Evolutionary conservation across 192 early-diverging fungal species (phyloP).

Genomic region (Coemansia sp.): DNA sequence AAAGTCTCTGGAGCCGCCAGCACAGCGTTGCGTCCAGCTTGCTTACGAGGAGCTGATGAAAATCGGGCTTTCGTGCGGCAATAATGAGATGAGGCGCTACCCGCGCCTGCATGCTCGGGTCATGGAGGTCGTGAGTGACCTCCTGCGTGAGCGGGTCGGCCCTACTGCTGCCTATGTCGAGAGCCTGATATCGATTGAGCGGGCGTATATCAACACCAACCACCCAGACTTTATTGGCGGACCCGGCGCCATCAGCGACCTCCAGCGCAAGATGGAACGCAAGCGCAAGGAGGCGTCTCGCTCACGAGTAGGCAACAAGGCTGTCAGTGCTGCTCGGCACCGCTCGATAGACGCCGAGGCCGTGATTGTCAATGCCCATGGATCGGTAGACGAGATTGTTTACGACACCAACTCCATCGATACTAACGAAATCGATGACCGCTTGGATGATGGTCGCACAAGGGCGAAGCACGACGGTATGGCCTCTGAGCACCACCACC

Average conservation of each 20-base stretch:
- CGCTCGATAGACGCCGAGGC: constrained; percentile 41
- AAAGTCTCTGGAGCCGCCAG: constrained; percentile 68
- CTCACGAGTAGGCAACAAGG: constrained; percentile 22
- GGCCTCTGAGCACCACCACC: constrained; percentile 18
- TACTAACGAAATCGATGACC: constrained; percentile 43
- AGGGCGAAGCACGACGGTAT: background rate
- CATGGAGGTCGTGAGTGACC: constrained; percentile 74
- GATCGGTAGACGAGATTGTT: constrained; percentile 17
- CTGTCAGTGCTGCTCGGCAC: constrained; percentile 15
- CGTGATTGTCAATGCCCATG: constrained; percentile 27
- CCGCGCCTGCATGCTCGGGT: constrained; percentile 71
- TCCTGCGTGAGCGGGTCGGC: constrained; percentile 69
- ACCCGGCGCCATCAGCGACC: constrained; percentile 66
- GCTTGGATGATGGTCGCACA: constrained; percentile 40
- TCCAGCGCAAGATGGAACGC: constrained; percentile 67
- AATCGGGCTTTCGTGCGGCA: constrained; percentile 74
- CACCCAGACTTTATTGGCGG: constrained; percentile 65
- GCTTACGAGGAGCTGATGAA: constrained; percentile 83
- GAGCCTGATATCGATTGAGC: constrained; percentile 78
- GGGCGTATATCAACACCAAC: constrained; percentile 83
- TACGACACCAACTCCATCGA: constrained; percentile 29
- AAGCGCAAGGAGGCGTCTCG: constrained; percentile 54
- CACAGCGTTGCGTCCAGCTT: constrained; percentile 76
- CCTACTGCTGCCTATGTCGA: constrained; percentile 75
- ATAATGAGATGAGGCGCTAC: constrained; percentile 73